phyloP scores from a whole-genome alignment of 1,284 basidiomycete genomes.

The Tilletia horrida region DNA sequence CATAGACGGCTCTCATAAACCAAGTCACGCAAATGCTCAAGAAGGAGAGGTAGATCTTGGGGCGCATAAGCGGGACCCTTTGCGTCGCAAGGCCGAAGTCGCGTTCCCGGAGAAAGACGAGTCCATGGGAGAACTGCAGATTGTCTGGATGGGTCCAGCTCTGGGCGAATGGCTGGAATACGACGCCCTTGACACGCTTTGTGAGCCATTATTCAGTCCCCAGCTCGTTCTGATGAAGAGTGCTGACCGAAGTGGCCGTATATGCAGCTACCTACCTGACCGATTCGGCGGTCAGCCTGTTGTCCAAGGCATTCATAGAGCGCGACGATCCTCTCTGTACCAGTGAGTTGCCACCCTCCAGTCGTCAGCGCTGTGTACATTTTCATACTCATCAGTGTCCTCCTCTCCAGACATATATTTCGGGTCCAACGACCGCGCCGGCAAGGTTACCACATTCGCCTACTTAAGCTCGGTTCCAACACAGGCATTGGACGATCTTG shows the following conservation, averaged over 20 bases:
- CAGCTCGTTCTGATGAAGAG: no score
- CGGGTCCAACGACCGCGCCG: constrained; percentile 67
- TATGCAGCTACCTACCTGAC: constrained; percentile 70
- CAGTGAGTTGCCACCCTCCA: not conserved
- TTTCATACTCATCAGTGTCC: not conserved
- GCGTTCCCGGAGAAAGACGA: constrained; percentile 99
- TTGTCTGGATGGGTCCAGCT: constrained; percentile 76
- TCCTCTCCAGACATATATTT: constrained; percentile 69
- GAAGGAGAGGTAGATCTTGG: constrained; percentile 19
- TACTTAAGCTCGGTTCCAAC: constrained; percentile 81
- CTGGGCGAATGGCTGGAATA: constrained; percentile 72
- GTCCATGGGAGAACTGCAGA: constrained; percentile 78
- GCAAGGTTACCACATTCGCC: constrained; percentile 69
- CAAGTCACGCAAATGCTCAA: constrained; percentile 24
- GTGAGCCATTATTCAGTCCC: constrained; percentile 42
- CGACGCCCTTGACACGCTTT: constrained; percentile 79
- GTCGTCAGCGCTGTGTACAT: no score
- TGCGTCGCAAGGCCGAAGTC: constrained; percentile 62
- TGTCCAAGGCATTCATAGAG: constrained; percentile 91
- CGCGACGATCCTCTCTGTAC: constrained; percentile 79
- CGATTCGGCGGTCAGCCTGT: constrained; percentile 73
- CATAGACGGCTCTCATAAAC: constrained; percentile 44
- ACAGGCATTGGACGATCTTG: constrained; percentile 72
- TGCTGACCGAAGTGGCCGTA: not conserved
- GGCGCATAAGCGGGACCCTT: not conserved